Evolutionary conservation across 163 green algal species (phyloP).

Genomic region (Chlorella variabilis): DNA sequence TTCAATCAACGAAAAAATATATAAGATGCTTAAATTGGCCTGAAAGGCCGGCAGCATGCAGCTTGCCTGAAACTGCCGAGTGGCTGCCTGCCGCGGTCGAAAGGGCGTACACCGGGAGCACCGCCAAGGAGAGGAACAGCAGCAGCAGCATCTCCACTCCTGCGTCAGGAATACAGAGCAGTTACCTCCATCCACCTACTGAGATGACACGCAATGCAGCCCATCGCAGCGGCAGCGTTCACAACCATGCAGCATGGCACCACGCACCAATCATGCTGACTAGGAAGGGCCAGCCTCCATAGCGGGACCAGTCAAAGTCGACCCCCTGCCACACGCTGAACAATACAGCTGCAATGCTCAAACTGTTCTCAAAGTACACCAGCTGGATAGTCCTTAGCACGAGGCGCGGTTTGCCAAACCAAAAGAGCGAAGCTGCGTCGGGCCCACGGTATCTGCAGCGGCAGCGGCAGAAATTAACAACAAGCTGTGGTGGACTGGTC

Average conservation of each 20-base stretch:
- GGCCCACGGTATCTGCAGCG: background rate
- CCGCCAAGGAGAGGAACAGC: constrained; percentile 9
- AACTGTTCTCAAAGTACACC: constrained; percentile 35
- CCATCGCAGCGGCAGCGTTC: background rate
- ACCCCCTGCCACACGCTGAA: constrained; percentile 34
- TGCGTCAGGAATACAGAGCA: background rate
- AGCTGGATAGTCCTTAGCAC: constrained; percentile 21
- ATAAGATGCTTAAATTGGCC: too few relatives aligned
- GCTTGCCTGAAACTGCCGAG: constrained; percentile 16
- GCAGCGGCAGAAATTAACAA: background rate
- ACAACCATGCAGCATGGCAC: background rate
- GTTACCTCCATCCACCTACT: background rate
- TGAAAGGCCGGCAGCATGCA: too few relatives aligned
- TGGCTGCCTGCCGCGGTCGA: constrained; percentile 26
- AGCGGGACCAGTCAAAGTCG: constrained; percentile 11
- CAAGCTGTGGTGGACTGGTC: background rate
- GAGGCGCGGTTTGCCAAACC: constrained; percentile 23
- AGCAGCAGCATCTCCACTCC: constrained; percentile 20
- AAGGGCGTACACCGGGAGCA: constrained; percentile 31
- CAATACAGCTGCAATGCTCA: constrained; percentile 11
- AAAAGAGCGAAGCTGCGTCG: constrained; percentile 28
- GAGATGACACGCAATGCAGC: too few relatives aligned
- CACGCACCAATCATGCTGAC: constrained; percentile 4
- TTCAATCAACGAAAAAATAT: too few relatives aligned
- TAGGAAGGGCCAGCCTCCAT: constrained; percentile 15